Evolutionary conservation across 306 rosid species (phyloP).

Genomic region (Boehmeria nivea): DNA sequence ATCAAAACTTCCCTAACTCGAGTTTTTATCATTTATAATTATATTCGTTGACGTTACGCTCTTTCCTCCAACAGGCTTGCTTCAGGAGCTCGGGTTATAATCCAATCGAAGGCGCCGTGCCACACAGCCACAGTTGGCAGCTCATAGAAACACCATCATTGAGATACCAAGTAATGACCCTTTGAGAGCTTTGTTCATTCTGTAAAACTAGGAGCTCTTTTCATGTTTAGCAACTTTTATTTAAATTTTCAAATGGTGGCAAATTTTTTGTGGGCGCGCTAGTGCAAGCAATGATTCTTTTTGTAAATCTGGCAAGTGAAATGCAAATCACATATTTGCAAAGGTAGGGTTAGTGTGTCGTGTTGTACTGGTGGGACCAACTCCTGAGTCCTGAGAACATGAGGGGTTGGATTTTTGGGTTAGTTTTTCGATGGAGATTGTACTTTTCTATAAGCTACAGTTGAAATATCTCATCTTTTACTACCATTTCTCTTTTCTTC

Average conservation of each 20-base stretch:
- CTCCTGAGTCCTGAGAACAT: slow-evolving; percentile 15
- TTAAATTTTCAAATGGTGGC: slow-evolving; percentile 36
- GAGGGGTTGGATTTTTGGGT: slow-evolving; percentile 24
- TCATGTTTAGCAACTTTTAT: slow-evolving; percentile 14
- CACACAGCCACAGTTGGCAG: slow-evolving; percentile 26
- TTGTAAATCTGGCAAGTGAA: slow-evolving; percentile 37
- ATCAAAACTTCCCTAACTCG: too few species aligned
- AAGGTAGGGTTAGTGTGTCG: slow-evolving; percentile 20
- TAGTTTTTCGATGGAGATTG: slow-evolving; percentile 20
- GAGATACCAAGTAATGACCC: neutral
- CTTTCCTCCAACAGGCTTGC: slow-evolving; percentile 72
- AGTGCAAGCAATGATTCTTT: slow-evolving; percentile 20
- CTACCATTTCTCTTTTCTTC: slow-evolving; percentile 13
- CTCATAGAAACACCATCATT: slow-evolving; percentile 21
- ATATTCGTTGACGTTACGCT: slow-evolving; percentile 26
- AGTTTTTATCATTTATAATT: slow-evolving; percentile 5
- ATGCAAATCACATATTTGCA: slow-evolving; percentile 32
- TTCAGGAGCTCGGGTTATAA: slow-evolving; percentile 96
- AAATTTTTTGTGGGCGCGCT: slow-evolving; percentile 25
- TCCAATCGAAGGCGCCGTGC: slow-evolving; percentile 53
- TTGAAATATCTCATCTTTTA: slow-evolving; percentile 21
- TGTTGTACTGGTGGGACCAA: slow-evolving; percentile 54
- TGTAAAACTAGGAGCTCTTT: slow-evolving; percentile 14
- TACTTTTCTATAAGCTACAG: slow-evolving; percentile 27
- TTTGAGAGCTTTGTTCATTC: neutral